phyloP scores from a whole-genome alignment of 148 eudicot species.

The Amaranthus hypochondriacus region DNA sequence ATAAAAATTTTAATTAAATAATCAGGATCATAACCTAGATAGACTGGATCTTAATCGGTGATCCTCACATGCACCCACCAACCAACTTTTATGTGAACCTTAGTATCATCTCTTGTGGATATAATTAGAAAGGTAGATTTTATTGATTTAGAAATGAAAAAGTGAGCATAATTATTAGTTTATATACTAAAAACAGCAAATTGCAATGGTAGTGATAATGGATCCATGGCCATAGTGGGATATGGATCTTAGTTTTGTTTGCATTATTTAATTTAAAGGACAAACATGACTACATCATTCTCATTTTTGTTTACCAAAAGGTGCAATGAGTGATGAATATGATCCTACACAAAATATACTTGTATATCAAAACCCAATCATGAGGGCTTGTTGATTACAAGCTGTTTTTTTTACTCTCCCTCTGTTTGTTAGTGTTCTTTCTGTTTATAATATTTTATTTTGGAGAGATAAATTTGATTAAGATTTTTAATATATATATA shows the following conservation, averaged over 20 bases:
- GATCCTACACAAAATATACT: not conserved
- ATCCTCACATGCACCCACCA: constrained; percentile 5
- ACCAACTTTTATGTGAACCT: not conserved
- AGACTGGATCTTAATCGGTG: no score
- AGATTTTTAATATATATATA: no score
- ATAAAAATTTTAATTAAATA: no score
- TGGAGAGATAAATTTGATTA: no score
- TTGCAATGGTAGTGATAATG: not conserved
- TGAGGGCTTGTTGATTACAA: constrained; percentile 10
- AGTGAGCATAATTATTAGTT: not conserved
- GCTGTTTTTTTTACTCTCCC: not conserved
- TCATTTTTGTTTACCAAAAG: not conserved
- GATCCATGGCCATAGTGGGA: not conserved
- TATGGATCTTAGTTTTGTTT: constrained; percentile 6
- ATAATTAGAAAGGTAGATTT: constrained; percentile 6
- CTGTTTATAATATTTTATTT: no score
- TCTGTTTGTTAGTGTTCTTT: not conserved
- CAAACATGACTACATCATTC: constrained; percentile 10
- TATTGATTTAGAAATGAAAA: not conserved
- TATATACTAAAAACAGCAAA: not conserved
- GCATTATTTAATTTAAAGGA: constrained; percentile 9
- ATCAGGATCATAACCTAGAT: no score
- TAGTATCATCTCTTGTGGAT: not conserved
- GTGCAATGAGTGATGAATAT: not conserved
- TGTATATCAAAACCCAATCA: not conserved